These are phyloP conservation scores for Phytophthora hibernalis DNA, from an alignment of 352 stramenopile genomes.

Conservation along the genomic window DNA sequence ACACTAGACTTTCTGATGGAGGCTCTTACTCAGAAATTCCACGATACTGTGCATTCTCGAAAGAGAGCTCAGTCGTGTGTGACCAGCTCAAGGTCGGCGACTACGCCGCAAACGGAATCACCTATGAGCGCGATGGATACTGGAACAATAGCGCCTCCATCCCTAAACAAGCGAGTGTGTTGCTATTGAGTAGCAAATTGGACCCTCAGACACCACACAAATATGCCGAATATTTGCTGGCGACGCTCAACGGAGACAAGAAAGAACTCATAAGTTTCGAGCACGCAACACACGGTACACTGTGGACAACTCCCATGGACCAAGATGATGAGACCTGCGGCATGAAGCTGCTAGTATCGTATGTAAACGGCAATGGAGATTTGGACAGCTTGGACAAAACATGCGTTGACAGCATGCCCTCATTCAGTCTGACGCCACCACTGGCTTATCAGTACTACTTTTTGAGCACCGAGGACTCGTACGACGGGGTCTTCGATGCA, in stretches of 20 bases:
- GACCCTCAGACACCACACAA: constrained; percentile 62
- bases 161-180: constrained; percentile 44
- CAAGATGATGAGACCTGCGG: constrained; percentile 45
- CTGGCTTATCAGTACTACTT: constrained; percentile 29
- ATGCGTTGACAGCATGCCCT: constrained; percentile 46
- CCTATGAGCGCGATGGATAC: constrained; percentile 63
- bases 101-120: constrained; percentile 39
- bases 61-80: constrained; percentile 47
- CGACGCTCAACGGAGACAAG: constrained; percentile 34
- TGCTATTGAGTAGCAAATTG: constrained; percentile 60
- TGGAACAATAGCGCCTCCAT: constrained; percentile 63
- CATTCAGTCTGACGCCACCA: constrained; percentile 38
- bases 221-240: constrained; percentile 52
- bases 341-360: constrained; percentile 52
- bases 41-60: constrained; percentile 63
- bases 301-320: constrained; percentile 43
- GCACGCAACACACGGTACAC: constrained; percentile 43
- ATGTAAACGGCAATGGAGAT: constrained; percentile 44
- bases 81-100: constrained; percentile 20
- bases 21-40: constrained; percentile 32
- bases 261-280: constrained; percentile 61
- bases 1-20: constrained; percentile 31
- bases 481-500: constrained; percentile 47
- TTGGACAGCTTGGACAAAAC: constrained; percentile 50
- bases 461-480: constrained; percentile 46